A percentile compares a stretch with the other conserved stretches of the same genome.
Conservation (phyloP, 2,329 filamentous ascomycete species). For the Fusarium denticulatum region DNA sequence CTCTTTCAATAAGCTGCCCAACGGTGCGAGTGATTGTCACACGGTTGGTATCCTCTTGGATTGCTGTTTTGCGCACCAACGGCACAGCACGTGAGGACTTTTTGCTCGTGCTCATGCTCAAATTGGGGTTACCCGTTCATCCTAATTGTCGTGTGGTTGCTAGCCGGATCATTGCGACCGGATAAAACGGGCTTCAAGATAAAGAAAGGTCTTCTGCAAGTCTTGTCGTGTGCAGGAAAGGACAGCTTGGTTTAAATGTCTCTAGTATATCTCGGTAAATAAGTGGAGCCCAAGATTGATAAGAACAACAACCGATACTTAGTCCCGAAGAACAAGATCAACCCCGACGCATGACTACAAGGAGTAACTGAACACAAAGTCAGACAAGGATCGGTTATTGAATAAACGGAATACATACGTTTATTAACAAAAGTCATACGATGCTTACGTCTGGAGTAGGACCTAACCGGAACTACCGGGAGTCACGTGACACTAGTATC, state of each 20-base stretch:
- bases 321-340: background rate
- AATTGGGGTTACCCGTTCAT: too few species aligned
- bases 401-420: background rate
- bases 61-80: background rate
- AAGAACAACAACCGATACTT: background rate
- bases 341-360: background rate
- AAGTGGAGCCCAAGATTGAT: background rate
- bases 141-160: rapidly evolving
- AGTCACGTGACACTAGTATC: background rate
- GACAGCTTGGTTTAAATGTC: background rate
- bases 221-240: background rate
- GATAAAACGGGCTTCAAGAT: background rate
- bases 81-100: too few species aligned
- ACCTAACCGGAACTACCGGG: background rate
- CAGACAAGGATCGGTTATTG: too few species aligned
- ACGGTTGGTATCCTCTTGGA: background rate
- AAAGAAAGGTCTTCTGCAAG: rapidly evolving
- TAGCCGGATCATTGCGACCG: rapidly evolving
- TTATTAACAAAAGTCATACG: background rate
- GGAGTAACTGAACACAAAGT: background rate
- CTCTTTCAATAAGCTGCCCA: background rate
- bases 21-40: background rate
- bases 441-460: background rate
- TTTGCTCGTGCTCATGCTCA: background rate
- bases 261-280: background rate